A percentile compares a stretch with the other conserved stretches of the same genome.
These are phyloP conservation scores for Phytophthora pisi DNA, from an alignment of 352 stramenopile species.

Conservation along the genomic window DNA sequence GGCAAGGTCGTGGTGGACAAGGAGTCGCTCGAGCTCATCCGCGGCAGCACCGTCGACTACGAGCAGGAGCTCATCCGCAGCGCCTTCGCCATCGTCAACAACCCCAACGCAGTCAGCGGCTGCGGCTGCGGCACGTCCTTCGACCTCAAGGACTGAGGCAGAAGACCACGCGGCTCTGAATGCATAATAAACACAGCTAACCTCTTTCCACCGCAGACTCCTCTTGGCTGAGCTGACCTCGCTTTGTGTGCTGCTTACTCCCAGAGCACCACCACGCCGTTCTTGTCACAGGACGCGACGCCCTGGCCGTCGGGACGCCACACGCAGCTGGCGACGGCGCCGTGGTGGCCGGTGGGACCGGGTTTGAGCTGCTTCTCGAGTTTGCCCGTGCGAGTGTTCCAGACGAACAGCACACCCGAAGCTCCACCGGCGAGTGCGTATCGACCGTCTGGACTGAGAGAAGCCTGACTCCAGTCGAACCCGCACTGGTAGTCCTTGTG, in stretches of 20 bases:
- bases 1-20: slow-evolving; percentile 92
- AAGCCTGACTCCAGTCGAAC: slow-evolving; percentile 83
- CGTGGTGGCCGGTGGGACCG: slow-evolving; percentile 53
- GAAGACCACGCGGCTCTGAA: not conserved
- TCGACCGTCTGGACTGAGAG: slow-evolving; percentile 70
- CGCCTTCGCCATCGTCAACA: slow-evolving; percentile 96
- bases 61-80: slow-evolving; percentile 97
- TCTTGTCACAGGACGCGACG: slow-evolving; percentile 83
- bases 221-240: not conserved
- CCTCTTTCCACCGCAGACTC: not conserved
- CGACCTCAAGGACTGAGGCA: slow-evolving; percentile 92
- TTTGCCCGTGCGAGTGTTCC: slow-evolving; percentile 58
- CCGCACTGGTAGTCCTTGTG: slow-evolving; percentile 69
- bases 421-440: slow-evolving; percentile 63
- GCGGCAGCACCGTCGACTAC: slow-evolving; percentile 95
- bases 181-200: slow-evolving; percentile 17
- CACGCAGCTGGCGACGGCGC: slow-evolving; percentile 76
- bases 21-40: slow-evolving; percentile 94
- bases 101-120: slow-evolving; percentile 96
- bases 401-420: slow-evolving; percentile 65
- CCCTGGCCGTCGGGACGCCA: slow-evolving; percentile 71
- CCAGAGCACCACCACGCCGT: slow-evolving; percentile 81
- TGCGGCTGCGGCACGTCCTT: slow-evolving; percentile 98
- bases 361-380: slow-evolving; percentile 62
- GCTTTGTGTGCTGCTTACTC: slow-evolving; percentile 40